Evolutionary conservation across 2,329 filamentous ascomycete species (phyloP).

Genomic region (Aureobasidium sp.): DNA sequence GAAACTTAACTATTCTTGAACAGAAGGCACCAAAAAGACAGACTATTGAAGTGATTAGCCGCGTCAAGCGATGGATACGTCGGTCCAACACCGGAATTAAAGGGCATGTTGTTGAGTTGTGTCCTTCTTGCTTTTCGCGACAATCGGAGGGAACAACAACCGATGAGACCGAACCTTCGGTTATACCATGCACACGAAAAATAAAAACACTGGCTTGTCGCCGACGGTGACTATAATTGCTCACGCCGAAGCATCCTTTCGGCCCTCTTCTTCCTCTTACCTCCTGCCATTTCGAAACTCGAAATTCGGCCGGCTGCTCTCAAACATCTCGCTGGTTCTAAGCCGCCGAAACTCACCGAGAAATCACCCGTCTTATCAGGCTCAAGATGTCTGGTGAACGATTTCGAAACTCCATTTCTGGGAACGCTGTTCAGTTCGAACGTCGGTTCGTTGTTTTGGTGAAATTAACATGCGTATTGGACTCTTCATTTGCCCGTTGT

Average conservation of each 20-base stretch:
- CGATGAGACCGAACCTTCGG: not conserved
- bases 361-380: constrained; percentile 1
- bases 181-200: not conserved
- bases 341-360: not conserved
- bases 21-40: not conserved
- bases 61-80: constrained; percentile 1
- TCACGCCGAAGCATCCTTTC: not conserved
- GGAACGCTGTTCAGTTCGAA: not conserved
- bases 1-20: constrained; percentile 7
- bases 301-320: not conserved
- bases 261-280: not conserved
- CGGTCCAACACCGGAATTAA: constrained; percentile 6
- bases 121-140: not conserved
- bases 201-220: not conserved
- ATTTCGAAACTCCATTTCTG: not conserved
- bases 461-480: not conserved
- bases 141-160: not conserved
- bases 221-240: not conserved
- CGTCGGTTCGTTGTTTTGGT: not conserved
- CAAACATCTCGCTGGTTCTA: not conserved
- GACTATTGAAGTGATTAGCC: constrained; percentile 9
- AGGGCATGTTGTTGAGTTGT: not conserved
- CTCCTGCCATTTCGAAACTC: not conserved
- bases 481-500: not conserved
- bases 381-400: not conserved